phyloP scores from a whole-genome alignment of 257 asterid genomes.

The Misopates orontium region DNA sequence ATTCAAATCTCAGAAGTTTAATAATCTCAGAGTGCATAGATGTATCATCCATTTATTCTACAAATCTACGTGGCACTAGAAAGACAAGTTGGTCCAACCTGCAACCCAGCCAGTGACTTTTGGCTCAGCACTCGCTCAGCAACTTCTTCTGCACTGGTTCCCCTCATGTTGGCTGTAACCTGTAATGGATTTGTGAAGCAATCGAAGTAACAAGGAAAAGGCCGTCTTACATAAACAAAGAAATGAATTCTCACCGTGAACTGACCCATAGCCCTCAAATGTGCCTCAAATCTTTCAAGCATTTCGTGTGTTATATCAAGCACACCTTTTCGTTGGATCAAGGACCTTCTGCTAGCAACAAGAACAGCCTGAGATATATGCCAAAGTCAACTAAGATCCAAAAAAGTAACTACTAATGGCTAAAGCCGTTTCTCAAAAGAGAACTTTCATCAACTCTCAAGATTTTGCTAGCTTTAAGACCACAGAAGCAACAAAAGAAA shows the following conservation, averaged over 20 bases:
- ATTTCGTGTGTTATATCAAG: slow-evolving; percentile 90
- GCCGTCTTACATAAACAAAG: slow-evolving; percentile 1
- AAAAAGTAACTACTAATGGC: slow-evolving; percentile 17
- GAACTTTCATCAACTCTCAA: background rate
- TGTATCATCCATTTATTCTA: background rate
- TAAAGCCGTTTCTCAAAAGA: slow-evolving; percentile 3
- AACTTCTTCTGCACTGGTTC: slow-evolving; percentile 91
- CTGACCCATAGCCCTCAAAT: slow-evolving; percentile 79
- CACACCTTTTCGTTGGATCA: slow-evolving; percentile 73
- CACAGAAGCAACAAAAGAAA: slow-evolving; percentile 10
- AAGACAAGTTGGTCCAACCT: slow-evolving; percentile 47
- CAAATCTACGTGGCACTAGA: background rate
- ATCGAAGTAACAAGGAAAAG: slow-evolving; percentile 21
- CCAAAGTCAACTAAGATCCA: slow-evolving; percentile 24
- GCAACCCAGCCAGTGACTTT: slow-evolving; percentile 84
- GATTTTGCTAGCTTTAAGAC: slow-evolving; percentile 11
- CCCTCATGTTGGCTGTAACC: slow-evolving; percentile 98
- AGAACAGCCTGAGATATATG: slow-evolving; percentile 71
- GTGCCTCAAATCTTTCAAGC: slow-evolving; percentile 97
- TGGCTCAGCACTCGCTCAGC: slow-evolving; percentile 83
- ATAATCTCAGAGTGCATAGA: too few relatives aligned
- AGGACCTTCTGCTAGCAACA: slow-evolving; percentile 86
- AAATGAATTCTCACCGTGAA: slow-evolving; percentile 64
- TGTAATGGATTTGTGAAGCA: slow-evolving; percentile 31
- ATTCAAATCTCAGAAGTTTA: too few relatives aligned